These are phyloP conservation scores for Rhizopogon sp. DNA, from an alignment of 768 basidiomycete genomes.

Conservation along the genomic window DNA sequence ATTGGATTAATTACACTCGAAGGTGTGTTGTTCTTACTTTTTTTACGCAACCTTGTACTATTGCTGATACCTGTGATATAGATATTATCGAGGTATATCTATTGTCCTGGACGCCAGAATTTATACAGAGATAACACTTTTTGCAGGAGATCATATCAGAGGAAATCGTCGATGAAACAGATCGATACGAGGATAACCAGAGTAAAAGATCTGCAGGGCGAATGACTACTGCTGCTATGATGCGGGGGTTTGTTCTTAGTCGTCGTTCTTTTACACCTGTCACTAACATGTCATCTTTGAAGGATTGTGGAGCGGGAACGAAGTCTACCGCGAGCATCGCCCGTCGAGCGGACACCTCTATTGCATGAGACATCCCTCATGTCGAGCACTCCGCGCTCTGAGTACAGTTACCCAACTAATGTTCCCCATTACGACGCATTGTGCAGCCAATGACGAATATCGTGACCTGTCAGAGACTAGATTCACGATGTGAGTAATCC, in stretches of 20 bases:
- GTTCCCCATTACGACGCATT: neutral
- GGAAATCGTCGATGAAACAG: conserved; percentile 95
- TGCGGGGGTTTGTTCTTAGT: conserved; percentile 56
- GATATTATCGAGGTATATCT: conserved; percentile 67
- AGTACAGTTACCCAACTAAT: too few species aligned
- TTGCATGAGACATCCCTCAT: conserved; percentile 11
- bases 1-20: too few species aligned
- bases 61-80: conserved; percentile 15
- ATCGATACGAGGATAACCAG: conserved; percentile 83
- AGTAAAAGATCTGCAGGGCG: conserved; percentile 72
- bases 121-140: neutral
- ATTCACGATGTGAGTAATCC: too few species aligned
- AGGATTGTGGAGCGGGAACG: conserved; percentile 57
- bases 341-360: conserved; percentile 33
- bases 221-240: conserved; percentile 65
- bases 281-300: neutral
- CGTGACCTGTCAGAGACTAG: too few species aligned
- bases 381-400: neutral
- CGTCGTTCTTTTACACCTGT: neutral
- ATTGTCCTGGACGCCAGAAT: neutral
- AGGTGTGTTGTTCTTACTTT: conserved; percentile 47
- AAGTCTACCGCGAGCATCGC: conserved; percentile 21
- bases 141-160: conserved; percentile 88
- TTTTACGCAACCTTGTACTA: conserved; percentile 1
- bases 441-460: too few species aligned